Evolutionary conservation across 179 eudicot genomes (phyloP), one percentile per base, ranked within the genome.

Genomic region (Beta lomatogona): DNA sequence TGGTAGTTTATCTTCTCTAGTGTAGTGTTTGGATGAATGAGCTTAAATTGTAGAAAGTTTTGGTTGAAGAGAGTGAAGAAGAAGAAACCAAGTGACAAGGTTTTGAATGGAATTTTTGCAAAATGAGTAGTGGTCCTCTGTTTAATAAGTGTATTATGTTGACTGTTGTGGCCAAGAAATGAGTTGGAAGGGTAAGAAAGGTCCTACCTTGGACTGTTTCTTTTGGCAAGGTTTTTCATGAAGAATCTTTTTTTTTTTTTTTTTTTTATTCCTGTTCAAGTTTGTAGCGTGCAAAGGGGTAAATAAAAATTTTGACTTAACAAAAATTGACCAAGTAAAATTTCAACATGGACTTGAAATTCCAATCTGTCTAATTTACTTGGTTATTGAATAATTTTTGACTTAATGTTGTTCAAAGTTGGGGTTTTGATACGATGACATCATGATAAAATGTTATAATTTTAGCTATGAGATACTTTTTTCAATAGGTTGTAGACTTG

Each of bases 171-270:
- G 15, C 65, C 19, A 44, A 53, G 46, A 28, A 65, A 55, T n/a
- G 52, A 10, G 68, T 15, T 75, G 18, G 77, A 60, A 55, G 46
- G n/a, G 79, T 73, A 64, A 55, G 78, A 72, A 78, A 73, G 82
- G 78, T 25, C 67, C 78, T 72, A 60, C 71, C 41, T 73, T 82
- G 75, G 85, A 83, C 70, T 79, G 46, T 73, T 83, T 46, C 75
- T n/a, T 73, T 74, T 78, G 76, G 48, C 25, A 63, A 48, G 54
- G 19, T 60, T 71, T 69, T 64, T 10, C 31, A 6, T 3, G 21
- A 2, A n/a, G 15, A 14, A n/a, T 41, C 72, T 55, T 57, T 68
- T 12, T 63, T 72, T 58, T 58, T 79, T 41, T 68, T 60, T 8
- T 44, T 63, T 72, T 58, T 58, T 79, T 41, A 12, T 55, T 64